Conservation (phyloP, 805 yeast genomes). For the Saturnispora diversa region DNA sequence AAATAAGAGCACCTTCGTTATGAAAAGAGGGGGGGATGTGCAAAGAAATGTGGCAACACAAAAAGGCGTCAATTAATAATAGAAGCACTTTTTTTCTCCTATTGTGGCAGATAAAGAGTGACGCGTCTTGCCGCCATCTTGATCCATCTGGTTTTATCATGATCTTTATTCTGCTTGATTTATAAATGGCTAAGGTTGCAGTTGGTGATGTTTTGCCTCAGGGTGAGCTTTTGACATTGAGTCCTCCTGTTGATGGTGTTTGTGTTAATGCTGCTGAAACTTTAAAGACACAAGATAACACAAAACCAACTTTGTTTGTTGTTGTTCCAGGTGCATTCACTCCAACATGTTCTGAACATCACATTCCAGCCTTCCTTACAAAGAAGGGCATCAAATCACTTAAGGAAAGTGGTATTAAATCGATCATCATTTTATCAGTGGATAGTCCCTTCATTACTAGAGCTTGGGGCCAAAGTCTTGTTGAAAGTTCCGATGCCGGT, state of each 20-base stretch:
- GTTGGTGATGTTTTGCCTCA: background rate
- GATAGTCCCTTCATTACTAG: constrained; percentile 36
- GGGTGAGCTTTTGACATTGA: constrained; percentile 3
- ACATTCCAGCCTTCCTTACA: constrained; percentile 34
- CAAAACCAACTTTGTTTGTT: constrained; percentile 27
- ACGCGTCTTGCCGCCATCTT: no score
- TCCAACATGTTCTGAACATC: constrained; percentile 39
- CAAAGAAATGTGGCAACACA: no score
- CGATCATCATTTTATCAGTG: constrained; percentile 32
- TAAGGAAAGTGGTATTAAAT: constrained; percentile 34
- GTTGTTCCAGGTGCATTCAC: constrained; percentile 47
- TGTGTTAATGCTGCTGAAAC: constrained; percentile 10
- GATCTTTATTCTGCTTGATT: background rate
- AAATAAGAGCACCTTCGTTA: no score
- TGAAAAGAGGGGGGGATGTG: no score
- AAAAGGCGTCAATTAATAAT: no score
- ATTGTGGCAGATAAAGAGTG: no score
- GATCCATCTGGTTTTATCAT: no score
- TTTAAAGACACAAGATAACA: background rate
- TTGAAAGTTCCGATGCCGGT: constrained; percentile 25
- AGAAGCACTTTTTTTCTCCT: no score
- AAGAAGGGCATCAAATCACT: constrained; percentile 26
- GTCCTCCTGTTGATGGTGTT: constrained; percentile 11
- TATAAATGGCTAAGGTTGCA: background rate
- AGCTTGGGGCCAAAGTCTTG: constrained; percentile 44